Base-by-base conservation (phyloP, 1,139 yeast genomes). In the Blastobotrys persicus region DNA sequence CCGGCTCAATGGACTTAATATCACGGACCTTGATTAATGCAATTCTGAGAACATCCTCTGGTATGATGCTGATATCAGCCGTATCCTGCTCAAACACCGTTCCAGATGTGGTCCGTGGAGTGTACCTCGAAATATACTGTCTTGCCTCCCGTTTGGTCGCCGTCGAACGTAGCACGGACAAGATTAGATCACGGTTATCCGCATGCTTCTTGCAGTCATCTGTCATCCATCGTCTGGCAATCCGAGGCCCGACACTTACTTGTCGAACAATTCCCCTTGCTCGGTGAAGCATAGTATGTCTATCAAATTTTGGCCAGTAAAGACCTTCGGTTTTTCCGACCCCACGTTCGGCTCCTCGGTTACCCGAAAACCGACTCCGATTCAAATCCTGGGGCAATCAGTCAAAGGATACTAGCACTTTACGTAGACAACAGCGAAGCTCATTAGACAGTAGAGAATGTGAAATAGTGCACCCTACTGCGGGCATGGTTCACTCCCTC, bases 131-230 rank as follows among this genome's bases (percentile, higher is more conserved):
- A 38, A 82, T 69, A 59, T 81, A 82, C 55, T 79, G 79, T 47
- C 71, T 72, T 3, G 87, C 86, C 58, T 82, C 87, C 47, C 88
- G 68, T 55, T 81, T 82, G 4, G 88, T 81, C 28, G 86, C 83
- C 12, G 86, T 80, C 4, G 86, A 78, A 55, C 77, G 73, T 45
- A 82, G 70, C 28, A 82, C 83, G 4, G 85, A 77, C n/a, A 81
- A 68, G 28, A 82, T 78, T 44, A 82, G 65, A 56, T 81, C 81
- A 55, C 61, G 46, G 38, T 51, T 39, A 42, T 54, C 57, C 5
- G 50, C 41, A 37, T 37, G 41, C 28, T 37, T 37, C 41, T 37
- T 37, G 12, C 28, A 37, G n/a, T 37, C 41, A 7, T 19, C 12
- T 7, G 41, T 19, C 17, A 17, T 18, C 11, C 19, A 37, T 18